These are phyloP conservation scores for Fusarium stilboides DNA, from an alignment of 2,329 filamentous ascomycete species.

Conservation along the genomic window DNA sequence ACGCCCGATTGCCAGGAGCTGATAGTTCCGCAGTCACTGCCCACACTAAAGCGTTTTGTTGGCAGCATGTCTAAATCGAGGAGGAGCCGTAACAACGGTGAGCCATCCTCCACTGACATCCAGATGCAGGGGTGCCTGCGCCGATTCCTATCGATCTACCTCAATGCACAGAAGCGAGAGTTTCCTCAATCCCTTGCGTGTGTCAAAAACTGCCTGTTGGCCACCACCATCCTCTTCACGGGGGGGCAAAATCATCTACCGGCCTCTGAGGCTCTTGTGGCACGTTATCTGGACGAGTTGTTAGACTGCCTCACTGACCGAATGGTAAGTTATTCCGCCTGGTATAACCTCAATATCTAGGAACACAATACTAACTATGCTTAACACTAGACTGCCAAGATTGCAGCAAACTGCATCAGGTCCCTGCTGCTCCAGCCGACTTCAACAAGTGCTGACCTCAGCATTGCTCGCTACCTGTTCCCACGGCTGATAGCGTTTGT, in stretches of 20 bases:
- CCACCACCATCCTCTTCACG: constrained; percentile 90
- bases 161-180: constrained; percentile 82
- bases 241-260: constrained; percentile 81
- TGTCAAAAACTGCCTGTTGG: constrained; percentile 93
- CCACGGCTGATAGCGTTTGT: constrained; percentile 84
- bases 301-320: constrained; percentile 86
- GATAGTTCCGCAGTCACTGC: constrained; percentile 90
- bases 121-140: constrained; percentile 88
- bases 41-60: constrained; percentile 93
- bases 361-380: constrained; percentile 23
- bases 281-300: constrained; percentile 83
- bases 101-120: constrained; percentile 68
- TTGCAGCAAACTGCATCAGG: constrained; percentile 90
- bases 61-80: constrained; percentile 75
- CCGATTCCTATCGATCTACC: constrained; percentile 85
- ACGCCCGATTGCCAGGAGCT: constrained; percentile 87
- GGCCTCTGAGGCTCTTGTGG: constrained; percentile 81
- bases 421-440: constrained; percentile 81
- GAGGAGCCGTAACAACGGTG: constrained; percentile 55
- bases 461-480: constrained; percentile 80
- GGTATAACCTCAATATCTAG: not conserved
- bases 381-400: constrained; percentile 78
- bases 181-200: constrained; percentile 83
- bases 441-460: constrained; percentile 76
- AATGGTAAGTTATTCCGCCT: constrained; percentile 70